These are phyloP conservation scores for Isochrysis galbana DNA, from an alignment of 78 protist species.

Conservation along the genomic window DNA sequence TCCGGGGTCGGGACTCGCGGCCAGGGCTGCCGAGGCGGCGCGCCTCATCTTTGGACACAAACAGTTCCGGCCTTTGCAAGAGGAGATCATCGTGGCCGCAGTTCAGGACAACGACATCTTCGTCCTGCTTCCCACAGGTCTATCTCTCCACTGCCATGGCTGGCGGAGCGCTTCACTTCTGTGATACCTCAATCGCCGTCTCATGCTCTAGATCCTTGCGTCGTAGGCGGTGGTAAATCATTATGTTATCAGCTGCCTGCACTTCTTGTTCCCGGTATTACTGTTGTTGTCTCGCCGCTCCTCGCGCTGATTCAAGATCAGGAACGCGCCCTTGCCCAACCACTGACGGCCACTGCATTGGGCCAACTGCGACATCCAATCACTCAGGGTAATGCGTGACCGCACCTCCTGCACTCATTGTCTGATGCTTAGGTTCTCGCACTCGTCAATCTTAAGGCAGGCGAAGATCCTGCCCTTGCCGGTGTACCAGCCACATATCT, in stretches of 20 bases:
- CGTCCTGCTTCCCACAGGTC: constrained; percentile 11
- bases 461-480: not conserved
- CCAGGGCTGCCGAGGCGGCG: not conserved
- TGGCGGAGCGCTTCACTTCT: too few relatives aligned
- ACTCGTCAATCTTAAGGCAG: too few relatives aligned
- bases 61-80: not conserved
- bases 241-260: constrained; percentile 92
- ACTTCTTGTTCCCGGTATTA: constrained; percentile 51
- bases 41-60: not conserved
- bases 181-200: too few relatives aligned
- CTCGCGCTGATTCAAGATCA: constrained; percentile 98
- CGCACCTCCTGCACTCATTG: too few relatives aligned
- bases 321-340: constrained; percentile 39
- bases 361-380: too few relatives aligned
- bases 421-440: too few relatives aligned
- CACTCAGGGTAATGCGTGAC: too few relatives aligned
- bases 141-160: too few relatives aligned
- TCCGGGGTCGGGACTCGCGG: too few relatives aligned
- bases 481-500: not conserved
- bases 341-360: too few relatives aligned
- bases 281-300: constrained; percentile 96
- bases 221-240: constrained; percentile 98
- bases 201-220: too few relatives aligned
- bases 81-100: not conserved
- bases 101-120: not conserved